Base-by-base conservation (phyloP, 805 yeast genomes). In the Blastobotrys attinorum region DNA sequence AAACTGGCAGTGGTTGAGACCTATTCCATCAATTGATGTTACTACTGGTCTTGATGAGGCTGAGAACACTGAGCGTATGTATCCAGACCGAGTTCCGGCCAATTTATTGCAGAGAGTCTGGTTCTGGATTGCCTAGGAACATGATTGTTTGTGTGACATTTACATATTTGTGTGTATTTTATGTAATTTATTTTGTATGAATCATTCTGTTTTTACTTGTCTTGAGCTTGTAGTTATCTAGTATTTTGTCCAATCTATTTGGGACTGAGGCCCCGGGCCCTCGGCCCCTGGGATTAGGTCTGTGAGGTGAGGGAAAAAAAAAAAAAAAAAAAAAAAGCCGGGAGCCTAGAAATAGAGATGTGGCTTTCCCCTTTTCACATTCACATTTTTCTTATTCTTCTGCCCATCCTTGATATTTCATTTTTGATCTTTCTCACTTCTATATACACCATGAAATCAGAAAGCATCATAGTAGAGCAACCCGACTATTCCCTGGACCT, bases 1-100 rank as follows among this genome's bases (percentile, higher is more conserved):
- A 11, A 70, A 70, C 40, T 67, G 67, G 62, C 60, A 55, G 36
- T 70, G 75, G 69, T 63, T 70, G 47, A 65, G 66, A 20, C 79
- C 83, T 20, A 60, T 71, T 2, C 77, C 73, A 31, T 75, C 78
- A 46, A 69, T 82, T 46, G 88, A 82, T 54, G 73, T 79, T 25
- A 52, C 70, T 39, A 71, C 78, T 0, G 85, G 84, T 20, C 65
- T 81, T 45, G 81, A 70, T 27, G 55, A 51, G 33, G 51, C 47
- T 17, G 73, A 73, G 51, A 73, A 75, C 31, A 87, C 80, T 59
- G 73, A 68, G 47, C 76, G 74, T 47, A 72, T 72, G 39, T 67
- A 65, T 20, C 59, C 59, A 3, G 58, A 53, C 8, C 44, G 59
- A 20, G 32, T 22, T 17, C 58, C 59, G 2, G 60, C 54, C 46